Conservation (phyloP, 768 basidiomycete species). For the Paxillus involutus region DNA sequence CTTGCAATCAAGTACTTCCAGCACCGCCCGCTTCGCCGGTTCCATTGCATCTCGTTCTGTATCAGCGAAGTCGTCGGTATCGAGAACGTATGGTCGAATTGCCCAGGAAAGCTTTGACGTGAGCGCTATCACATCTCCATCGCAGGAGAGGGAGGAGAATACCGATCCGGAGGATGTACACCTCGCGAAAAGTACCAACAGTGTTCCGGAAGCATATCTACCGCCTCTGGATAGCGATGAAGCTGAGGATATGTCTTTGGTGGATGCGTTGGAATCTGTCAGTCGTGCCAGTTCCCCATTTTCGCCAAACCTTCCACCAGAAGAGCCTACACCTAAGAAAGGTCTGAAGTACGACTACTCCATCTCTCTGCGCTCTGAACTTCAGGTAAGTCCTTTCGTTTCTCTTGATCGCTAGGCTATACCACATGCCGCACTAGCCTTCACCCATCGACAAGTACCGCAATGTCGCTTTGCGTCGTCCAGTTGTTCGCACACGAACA, state of each 20-base stretch:
- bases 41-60: conserved; percentile 50
- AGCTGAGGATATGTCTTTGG: conserved; percentile 47
- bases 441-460: conserved; percentile 65
- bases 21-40: conserved; percentile 48
- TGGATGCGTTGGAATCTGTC: conserved; percentile 57
- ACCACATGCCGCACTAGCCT: conserved; percentile 37
- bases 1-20: conserved; percentile 51
- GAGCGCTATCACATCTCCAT: conserved; percentile 56
- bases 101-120: conserved; percentile 56
- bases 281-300: conserved; percentile 53
- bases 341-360: conserved; percentile 48
- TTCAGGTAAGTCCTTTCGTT: conserved; percentile 43
- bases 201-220: conserved; percentile 53
- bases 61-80: conserved; percentile 31
- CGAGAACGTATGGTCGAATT: conserved; percentile 34
- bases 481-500: conserved; percentile 53
- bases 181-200: conserved; percentile 45
- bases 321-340: conserved; percentile 47
- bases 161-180: conserved; percentile 38
- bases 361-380: conserved; percentile 57
- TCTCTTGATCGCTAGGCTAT: not conserved
- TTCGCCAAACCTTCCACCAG: conserved; percentile 36
- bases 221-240: conserved; percentile 46
- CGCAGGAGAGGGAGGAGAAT: conserved; percentile 34
- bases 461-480: conserved; percentile 58